phyloP scores from a whole-genome alignment of 495 filamentous ascomycete genomes.

The Annulohypoxylon stygium region DNA sequence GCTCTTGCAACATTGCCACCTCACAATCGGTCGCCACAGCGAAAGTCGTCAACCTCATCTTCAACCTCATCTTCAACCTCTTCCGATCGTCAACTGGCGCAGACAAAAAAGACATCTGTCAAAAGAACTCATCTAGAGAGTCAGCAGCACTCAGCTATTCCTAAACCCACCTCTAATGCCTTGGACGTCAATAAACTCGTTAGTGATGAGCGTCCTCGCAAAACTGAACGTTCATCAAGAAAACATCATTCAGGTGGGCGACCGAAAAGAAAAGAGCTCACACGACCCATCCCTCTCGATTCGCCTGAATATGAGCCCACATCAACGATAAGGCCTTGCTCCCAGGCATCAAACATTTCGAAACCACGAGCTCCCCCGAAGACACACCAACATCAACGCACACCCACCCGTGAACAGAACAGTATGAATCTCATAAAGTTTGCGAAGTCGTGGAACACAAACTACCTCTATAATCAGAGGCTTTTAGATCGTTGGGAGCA shows the following conservation, averaged over 20 bases:
- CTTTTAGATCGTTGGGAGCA: constrained; percentile 44
- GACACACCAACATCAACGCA: not conserved
- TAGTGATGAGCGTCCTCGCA: not conserved
- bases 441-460: constrained; percentile 42
- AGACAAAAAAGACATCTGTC: not conserved
- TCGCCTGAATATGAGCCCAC: not conserved
- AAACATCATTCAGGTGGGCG: not conserved
- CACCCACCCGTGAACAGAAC: constrained; percentile 32
- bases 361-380: constrained; percentile 32
- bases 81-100: not conserved
- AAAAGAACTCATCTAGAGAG: not conserved
- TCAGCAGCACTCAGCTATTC: not conserved
- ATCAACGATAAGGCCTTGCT: constrained; percentile 26
- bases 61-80: constrained; percentile 2
- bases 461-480: constrained; percentile 37
- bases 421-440: constrained; percentile 28
- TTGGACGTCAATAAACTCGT: not conserved
- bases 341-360: constrained; percentile 46
- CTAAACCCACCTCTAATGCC: not conserved
- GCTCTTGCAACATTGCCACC: constrained; percentile 42
- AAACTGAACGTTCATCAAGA: constrained; percentile 5
- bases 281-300: constrained; percentile 21
- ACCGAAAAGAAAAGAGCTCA: constrained; percentile 12
- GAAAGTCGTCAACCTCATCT: not conserved
- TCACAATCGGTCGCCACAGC: not conserved